These are phyloP conservation scores for Chloranthus sessilifolius DNA, from an alignment of 164 flowering plant genomes.

Conservation along the genomic window DNA sequence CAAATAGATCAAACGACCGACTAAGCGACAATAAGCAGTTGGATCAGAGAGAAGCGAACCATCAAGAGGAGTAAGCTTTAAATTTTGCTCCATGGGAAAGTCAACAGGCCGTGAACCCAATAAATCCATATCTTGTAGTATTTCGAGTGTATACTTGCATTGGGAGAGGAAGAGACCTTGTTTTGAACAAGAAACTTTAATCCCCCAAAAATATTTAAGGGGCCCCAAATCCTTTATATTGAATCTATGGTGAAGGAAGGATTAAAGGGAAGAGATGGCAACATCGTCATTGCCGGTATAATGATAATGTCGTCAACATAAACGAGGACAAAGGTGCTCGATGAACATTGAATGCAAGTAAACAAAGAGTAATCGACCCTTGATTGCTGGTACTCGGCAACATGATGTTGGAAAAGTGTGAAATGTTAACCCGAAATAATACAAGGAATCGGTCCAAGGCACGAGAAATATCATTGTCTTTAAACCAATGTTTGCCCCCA, in stretches of 20 bases:
- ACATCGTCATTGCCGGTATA: neutral
- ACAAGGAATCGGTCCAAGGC: no score
- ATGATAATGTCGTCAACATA: constrained; percentile 4
- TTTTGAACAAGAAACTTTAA: neutral
- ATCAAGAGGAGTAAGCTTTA: neutral
- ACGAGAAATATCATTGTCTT: no score
- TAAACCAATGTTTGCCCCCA: no score
- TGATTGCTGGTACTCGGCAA: neutral
- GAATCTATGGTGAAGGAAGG: neutral
- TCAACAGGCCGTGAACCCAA: neutral
- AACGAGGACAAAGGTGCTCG: neutral
- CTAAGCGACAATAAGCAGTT: neutral
- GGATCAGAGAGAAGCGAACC: neutral
- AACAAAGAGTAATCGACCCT: constrained; percentile 1
- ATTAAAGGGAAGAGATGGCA: neutral
- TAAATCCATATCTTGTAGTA: neutral
- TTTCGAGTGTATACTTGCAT: neutral
- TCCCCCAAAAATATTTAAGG: no score
- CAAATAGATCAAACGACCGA: neutral
- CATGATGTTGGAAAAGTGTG: no score
- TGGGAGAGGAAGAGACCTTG: neutral
- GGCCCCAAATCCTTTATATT: neutral
- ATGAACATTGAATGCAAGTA: no score
- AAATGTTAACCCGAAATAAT: no score
- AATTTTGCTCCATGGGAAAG: constrained; percentile 2